Evolutionary conservation across 331 rosid genomes (phyloP).

Genomic region (Spiraea crenata): DNA sequence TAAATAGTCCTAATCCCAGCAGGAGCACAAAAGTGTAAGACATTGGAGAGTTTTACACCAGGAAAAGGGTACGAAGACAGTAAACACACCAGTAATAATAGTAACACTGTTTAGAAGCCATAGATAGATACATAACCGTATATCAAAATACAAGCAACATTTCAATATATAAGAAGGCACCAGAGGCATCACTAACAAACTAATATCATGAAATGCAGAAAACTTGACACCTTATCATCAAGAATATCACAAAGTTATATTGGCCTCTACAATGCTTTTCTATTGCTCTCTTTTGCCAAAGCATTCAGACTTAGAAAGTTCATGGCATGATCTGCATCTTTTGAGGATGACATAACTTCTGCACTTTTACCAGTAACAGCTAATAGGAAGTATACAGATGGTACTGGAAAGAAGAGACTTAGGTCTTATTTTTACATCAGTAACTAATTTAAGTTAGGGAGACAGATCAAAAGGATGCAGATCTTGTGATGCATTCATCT

Average conservation of each 20-base stretch:
- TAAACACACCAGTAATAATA: not conserved
- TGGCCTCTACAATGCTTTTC: too few relatives aligned
- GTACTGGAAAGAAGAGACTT: conserved; percentile 5
- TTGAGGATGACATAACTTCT: not conserved
- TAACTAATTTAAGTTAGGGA: not conserved
- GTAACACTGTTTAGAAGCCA: not conserved
- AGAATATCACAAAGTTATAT: not conserved
- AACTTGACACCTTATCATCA: not conserved
- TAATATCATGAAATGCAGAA: not conserved
- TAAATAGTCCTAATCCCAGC: not conserved
- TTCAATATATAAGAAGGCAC: not conserved
- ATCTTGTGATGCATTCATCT: not conserved
- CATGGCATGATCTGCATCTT: not conserved
- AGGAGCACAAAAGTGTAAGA: not conserved
- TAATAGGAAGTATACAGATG: not conserved
- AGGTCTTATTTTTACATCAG: not conserved
- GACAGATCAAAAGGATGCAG: not conserved
- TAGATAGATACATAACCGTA: not conserved
- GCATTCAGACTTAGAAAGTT: not conserved
- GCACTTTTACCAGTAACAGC: too few relatives aligned
- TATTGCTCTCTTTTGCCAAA: not conserved
- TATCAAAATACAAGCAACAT: not conserved
- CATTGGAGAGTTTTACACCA: not conserved
- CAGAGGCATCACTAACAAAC: not conserved
- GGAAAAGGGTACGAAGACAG: not conserved